phyloP scores from a whole-genome alignment of 768 basidiomycete genomes.

The Russula brevipes region DNA sequence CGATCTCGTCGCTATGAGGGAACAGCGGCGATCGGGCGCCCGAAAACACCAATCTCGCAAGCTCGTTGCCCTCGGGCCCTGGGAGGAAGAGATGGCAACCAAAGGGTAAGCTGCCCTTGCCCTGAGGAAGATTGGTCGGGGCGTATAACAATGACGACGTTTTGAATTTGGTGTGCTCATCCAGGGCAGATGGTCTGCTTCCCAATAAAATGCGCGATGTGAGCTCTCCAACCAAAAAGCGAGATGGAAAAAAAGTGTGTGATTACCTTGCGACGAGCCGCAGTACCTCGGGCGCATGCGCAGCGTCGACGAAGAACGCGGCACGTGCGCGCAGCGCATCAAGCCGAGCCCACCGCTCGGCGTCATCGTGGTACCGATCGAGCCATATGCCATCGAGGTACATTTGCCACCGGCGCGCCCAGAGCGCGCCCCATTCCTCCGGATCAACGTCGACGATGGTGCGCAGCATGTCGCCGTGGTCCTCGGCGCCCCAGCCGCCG shows the following conservation, averaged over 20 bases:
- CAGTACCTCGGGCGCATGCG: constrained; percentile 18
- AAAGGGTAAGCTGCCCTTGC: not conserved
- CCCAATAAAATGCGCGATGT: not conserved
- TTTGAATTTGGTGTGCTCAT: constrained; percentile 1
- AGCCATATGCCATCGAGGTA: constrained; percentile 19
- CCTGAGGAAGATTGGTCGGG: not conserved
- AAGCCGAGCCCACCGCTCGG: constrained; percentile 21
- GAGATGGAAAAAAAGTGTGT: not conserved
- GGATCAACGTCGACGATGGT: constrained; percentile 23
- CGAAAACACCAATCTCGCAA: constrained; percentile 22
- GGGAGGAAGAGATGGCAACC: constrained; percentile 23
- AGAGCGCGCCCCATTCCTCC: constrained; percentile 20
- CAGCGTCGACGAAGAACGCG: constrained; percentile 20
- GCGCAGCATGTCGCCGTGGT: constrained; percentile 18
- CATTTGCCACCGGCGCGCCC: constrained; percentile 24
- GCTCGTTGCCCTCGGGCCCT: constrained; percentile 13
- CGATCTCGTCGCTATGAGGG: constrained; percentile 21
- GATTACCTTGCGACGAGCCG: constrained; percentile 19
- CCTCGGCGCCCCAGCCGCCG: constrained; percentile 20
- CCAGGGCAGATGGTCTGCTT: constrained; percentile 20
- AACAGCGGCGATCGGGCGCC: constrained; percentile 18
- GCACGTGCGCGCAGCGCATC: constrained; percentile 10
- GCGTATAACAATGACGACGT: constrained; percentile 17
- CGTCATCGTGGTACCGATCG: constrained; percentile 17
- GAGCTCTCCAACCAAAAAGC: not conserved